phyloP scores from a whole-genome alignment of 768 basidiomycete species.

The Termitomyces sp. region DNA sequence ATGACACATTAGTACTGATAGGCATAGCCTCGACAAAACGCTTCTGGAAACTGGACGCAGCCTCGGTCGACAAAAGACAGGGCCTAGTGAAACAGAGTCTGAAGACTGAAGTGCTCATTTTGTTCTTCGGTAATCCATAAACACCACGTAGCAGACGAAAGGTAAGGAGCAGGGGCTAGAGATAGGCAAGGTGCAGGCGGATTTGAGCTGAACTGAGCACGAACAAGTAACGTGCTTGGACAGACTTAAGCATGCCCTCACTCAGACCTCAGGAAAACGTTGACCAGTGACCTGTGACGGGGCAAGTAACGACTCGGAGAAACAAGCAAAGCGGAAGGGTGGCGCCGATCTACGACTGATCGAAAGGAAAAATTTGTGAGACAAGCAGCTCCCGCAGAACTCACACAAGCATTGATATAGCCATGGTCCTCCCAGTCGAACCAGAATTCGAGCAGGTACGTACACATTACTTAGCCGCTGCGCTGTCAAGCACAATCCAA shows the following conservation, averaged over 20 bases:
- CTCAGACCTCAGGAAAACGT: too few relatives aligned
- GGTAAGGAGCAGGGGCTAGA: not conserved
- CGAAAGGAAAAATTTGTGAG: not conserved
- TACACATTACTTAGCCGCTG: not conserved
- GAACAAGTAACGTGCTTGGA: too few relatives aligned
- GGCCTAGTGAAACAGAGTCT: too few relatives aligned
- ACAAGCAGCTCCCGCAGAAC: not conserved
- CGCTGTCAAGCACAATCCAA: not conserved
- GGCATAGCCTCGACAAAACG: not conserved
- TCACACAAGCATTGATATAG: not conserved
- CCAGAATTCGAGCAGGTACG: constrained; percentile 65
- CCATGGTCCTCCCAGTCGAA: constrained; percentile 47
- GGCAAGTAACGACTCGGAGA: not conserved
- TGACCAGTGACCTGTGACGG: too few relatives aligned
- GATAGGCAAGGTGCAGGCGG: not conserved
- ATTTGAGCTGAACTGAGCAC: not conserved
- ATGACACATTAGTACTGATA: not conserved
- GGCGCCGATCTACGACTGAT: not conserved
- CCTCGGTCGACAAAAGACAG: not conserved
- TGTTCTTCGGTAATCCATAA: not conserved
- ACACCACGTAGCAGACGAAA: too few relatives aligned
- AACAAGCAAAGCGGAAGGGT: too few relatives aligned
- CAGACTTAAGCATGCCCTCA: too few relatives aligned
- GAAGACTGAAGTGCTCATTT: not conserved
- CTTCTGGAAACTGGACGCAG: not conserved